Conservation (phyloP, 1,139 yeast species). For the Meyerozyma guilliermondii region DNA sequence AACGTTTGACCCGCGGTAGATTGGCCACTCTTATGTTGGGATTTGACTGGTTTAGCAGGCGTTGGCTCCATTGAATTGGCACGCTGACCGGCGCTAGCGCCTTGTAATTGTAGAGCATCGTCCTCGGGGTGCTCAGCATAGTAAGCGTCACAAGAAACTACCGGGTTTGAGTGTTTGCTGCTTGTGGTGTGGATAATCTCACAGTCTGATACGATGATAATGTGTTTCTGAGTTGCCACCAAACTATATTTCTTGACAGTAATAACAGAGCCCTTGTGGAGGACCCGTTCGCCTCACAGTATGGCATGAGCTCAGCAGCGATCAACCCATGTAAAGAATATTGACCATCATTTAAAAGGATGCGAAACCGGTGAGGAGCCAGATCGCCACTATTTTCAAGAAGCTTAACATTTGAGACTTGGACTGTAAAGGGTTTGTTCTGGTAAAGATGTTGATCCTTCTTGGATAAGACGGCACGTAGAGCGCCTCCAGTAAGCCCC, state of each 20-base stretch:
- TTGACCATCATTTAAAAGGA: conserved; percentile 61
- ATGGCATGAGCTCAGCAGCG: conserved; percentile 52
- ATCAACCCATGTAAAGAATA: conserved; percentile 61
- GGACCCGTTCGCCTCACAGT: conserved; percentile 45
- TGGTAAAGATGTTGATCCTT: conserved; percentile 3
- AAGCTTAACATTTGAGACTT: conserved; percentile 44
- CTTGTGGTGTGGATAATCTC: conserved; percentile 40
- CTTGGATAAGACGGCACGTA: conserved; percentile 1
- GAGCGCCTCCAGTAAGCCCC: conserved; percentile 10
- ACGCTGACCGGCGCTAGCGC: neutral
- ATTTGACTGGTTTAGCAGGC: neutral
- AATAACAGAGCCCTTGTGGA: conserved; percentile 28
- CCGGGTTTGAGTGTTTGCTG: conserved; percentile 31
- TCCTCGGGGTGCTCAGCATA: conserved; percentile 53
- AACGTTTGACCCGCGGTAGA: conserved; percentile 16
- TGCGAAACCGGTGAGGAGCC: conserved; percentile 39
- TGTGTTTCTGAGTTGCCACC: conserved; percentile 48
- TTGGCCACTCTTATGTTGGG: neutral
- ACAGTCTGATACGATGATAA: conserved; percentile 49
- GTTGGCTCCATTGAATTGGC: neutral
- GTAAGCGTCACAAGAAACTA: conserved; percentile 47
- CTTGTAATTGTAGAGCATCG: conserved; percentile 17
- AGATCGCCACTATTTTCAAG: conserved; percentile 38
- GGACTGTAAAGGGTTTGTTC: conserved; percentile 34
- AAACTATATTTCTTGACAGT: conserved; percentile 40